Base-by-base conservation (phyloP, 2,329 filamentous ascomycete genomes). In the Scorias spongiosa region DNA sequence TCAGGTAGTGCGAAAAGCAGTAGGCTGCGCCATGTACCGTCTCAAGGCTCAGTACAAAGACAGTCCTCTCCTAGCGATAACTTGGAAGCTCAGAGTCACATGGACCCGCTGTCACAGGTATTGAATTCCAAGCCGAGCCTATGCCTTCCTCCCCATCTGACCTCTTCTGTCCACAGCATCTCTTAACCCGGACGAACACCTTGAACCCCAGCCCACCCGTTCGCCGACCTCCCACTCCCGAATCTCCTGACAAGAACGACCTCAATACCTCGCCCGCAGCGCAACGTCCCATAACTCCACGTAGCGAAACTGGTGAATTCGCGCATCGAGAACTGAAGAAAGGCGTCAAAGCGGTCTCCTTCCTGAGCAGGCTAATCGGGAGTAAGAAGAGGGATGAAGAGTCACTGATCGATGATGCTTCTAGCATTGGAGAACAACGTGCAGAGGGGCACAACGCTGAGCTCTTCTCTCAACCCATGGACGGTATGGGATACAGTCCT, bases 291-390 rank as follows among this genome's bases (percentile, higher is more conserved):
- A 15, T 12, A 11, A 40, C 38, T 11, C 12, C 48, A 18, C 44
- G 46, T 29, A 32, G 48, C 34, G 54, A 58, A 36, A 53, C 52
- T 12, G 44, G 45, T n/a, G 48, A 51, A 18, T 49, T 42, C 32
- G 46, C 47, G 46, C 47, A 43, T 20, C 51, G 49, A 39, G 51
- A 57, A 54, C 91, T 83, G 63, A 94, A 91, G 67, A 62, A 61
- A 42, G 54, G 56, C 55, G 93, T 83, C 63, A 95, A 94, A 67
- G 81, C 84, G 26, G 77, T 82, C 14, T 94, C 87, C 11, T 94
- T 98, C 59, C 75, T 98, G 26, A 93, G 86, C 62, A 83, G 87
- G 44, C 79, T 96, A 62, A 83, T 84, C 55, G 76, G 79, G 30
- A 73, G 75, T 48, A 74, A 72, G 47, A 87, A 86, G 67, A 93